Conservation (phyloP, 2,329 filamentous ascomycete genomes). For the Chrysoporthe puriensis region DNA sequence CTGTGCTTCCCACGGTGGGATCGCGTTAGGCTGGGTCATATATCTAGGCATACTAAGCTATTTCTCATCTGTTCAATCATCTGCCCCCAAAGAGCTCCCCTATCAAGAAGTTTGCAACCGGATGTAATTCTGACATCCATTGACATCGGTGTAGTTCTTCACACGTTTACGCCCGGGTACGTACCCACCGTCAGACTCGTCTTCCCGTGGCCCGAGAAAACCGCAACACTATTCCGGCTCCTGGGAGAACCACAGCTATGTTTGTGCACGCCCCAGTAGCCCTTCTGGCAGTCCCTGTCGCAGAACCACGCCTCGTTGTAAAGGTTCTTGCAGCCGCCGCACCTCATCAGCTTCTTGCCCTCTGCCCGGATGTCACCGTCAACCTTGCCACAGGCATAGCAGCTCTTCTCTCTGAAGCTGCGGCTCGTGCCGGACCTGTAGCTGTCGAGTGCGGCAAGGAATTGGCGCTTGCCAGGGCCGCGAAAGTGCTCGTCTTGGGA, state of each 20-base stretch:
- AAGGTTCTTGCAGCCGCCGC: slow-evolving; percentile 32
- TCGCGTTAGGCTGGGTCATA: background rate
- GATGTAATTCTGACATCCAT: no score
- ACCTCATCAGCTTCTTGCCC: slow-evolving; percentile 18
- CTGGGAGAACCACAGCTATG: slow-evolving; percentile 15
- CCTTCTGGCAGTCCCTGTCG: slow-evolving; percentile 29
- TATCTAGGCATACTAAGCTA: background rate
- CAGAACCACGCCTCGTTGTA: slow-evolving; percentile 27
- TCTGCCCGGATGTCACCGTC: slow-evolving; percentile 15
- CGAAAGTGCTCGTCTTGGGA: slow-evolving; percentile 29
- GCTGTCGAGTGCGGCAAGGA: slow-evolving; percentile 32
- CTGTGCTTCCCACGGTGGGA: no score
- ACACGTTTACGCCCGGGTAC: background rate
- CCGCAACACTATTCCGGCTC: background rate
- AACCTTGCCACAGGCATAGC: slow-evolving; percentile 17
- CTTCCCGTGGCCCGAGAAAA: background rate
- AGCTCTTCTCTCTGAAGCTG: slow-evolving; percentile 28
- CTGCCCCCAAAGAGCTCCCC: no score
- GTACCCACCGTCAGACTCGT: background rate
- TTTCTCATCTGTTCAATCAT: background rate
- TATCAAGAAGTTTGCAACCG: no score
- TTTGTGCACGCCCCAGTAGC: slow-evolving; percentile 29
- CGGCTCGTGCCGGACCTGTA: slow-evolving; percentile 32
- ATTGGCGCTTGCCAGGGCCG: slow-evolving; percentile 30
- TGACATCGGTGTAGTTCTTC: background rate